Evolutionary conservation across 116 monocot genomes (phyloP).

Genomic region (Posidonia oceanica): DNA sequence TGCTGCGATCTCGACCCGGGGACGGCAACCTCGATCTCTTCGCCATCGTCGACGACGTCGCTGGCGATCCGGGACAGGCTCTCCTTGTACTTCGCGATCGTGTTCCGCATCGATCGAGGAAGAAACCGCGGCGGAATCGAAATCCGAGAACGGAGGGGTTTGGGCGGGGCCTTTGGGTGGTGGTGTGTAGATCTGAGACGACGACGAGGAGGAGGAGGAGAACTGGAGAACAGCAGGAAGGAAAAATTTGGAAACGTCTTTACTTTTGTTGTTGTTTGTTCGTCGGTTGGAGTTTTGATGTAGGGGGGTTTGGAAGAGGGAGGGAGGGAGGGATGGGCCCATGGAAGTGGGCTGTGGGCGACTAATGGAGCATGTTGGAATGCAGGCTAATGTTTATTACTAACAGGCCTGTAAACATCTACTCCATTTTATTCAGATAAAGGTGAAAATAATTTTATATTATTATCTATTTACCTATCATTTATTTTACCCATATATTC

Average conservation of each 20-base stretch:
- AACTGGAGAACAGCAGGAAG: not conserved
- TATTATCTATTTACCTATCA: no score
- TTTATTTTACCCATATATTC: no score
- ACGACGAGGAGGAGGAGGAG: no score
- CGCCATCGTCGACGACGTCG: constrained; percentile 55
- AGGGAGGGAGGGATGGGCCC: not conserved
- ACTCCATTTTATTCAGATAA: no score
- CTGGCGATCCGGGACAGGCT: constrained; percentile 81
- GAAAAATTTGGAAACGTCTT: not conserved
- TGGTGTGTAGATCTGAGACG: no score
- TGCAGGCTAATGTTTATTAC: no score
- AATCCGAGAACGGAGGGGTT: no score
- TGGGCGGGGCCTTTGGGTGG: no score
- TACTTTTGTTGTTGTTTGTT: not conserved
- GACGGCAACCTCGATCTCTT: constrained; percentile 23
- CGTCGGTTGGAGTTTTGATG: not conserved
- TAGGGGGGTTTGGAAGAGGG: not conserved
- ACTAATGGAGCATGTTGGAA: no score
- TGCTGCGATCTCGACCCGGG: constrained; percentile 2
- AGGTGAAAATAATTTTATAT: no score
- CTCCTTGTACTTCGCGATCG: constrained; percentile 78
- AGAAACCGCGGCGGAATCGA: not conserved
- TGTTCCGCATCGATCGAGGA: constrained; percentile 42
- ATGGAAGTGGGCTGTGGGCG: no score
- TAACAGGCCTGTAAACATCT: no score